phyloP scores from a whole-genome alignment of 805 yeast species.

The Clavispora carvajalis region DNA sequence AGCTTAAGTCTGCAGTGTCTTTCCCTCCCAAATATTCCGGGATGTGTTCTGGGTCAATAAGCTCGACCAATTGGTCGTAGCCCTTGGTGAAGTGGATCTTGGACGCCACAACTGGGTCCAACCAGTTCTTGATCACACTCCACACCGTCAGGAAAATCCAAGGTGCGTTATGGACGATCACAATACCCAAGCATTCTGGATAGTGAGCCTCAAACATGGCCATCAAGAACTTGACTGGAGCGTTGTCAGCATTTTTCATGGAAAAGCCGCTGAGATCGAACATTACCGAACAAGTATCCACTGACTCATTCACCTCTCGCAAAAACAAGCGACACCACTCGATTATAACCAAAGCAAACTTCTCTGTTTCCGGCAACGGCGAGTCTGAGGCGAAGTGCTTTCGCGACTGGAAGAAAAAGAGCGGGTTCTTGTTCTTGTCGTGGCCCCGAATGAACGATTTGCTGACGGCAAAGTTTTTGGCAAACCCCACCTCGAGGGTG shows the following conservation, averaged over 20 bases:
- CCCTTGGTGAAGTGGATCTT: conserved; percentile 81
- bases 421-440: conserved; percentile 71
- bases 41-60: conserved; percentile 53
- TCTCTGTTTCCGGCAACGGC: conserved; percentile 64
- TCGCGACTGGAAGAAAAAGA: conserved; percentile 76
- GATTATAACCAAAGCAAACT: conserved; percentile 68
- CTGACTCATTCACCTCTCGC: conserved; percentile 51
- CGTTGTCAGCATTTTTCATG: conserved; percentile 88
- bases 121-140: conserved; percentile 89
- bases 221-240: conserved; percentile 84
- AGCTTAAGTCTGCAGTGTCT: conserved; percentile 53
- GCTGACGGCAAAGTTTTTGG: conserved; percentile 54
- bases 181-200: conserved; percentile 85
- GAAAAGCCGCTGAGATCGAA: conserved; percentile 87
- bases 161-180: conserved; percentile 90
- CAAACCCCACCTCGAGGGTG: conserved; percentile 36
- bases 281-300: conserved; percentile 75
- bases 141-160: conserved; percentile 95
- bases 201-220: conserved; percentile 92
- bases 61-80: conserved; percentile 59
- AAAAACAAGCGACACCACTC: conserved; percentile 62
- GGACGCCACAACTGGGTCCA: conserved; percentile 93
- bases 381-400: conserved; percentile 51
- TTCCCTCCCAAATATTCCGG: conserved; percentile 76
- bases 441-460: conserved; percentile 73